Evolutionary conservation across 2,329 filamentous ascomycete genomes (phyloP).

Genomic region (Coleophoma cylindrospora): DNA sequence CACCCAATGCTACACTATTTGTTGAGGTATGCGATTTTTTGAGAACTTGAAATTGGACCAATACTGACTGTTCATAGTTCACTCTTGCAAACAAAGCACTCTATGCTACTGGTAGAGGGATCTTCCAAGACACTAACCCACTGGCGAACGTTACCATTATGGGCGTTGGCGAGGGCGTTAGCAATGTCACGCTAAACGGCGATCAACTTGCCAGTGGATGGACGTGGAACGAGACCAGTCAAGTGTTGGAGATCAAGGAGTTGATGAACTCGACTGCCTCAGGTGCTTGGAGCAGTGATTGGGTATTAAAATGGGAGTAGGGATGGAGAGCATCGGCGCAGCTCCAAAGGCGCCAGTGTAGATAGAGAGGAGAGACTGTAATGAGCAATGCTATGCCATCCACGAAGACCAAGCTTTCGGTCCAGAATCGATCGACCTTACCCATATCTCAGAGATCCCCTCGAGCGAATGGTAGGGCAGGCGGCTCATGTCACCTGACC

Average conservation of each 20-base stretch:
- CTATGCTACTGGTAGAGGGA: conserved; percentile 41
- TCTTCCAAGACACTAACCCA: conserved; percentile 49
- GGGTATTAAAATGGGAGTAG: conserved; percentile 49
- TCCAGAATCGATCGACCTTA: no score
- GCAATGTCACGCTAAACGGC: conserved; percentile 48
- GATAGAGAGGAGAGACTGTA: no score
- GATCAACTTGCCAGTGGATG: conserved; percentile 37
- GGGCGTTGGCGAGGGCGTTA: conserved; percentile 41
- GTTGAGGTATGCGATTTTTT: conserved; percentile 31
- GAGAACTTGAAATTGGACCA: background rate
- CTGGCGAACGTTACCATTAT: conserved; percentile 60
- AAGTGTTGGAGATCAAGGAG: conserved; percentile 44
- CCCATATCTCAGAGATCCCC: no score
- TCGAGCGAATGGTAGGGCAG: no score
- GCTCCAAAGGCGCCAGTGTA: no score
- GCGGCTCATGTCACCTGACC: no score
- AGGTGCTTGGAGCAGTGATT: conserved; percentile 54
- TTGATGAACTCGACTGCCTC: conserved; percentile 40
- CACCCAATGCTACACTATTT: conserved; percentile 47
- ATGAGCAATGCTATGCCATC: no score
- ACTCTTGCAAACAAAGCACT: conserved; percentile 37
- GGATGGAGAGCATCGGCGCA: no score
- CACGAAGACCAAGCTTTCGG: no score
- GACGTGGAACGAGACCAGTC: conserved; percentile 39
- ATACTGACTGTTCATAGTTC: conserved; percentile 29